Evolutionary conservation across 495 filamentous ascomycete species (phyloP), one percentile per base, ranked within the genome.

Genomic region (Talaromyces thailandensis): DNA sequence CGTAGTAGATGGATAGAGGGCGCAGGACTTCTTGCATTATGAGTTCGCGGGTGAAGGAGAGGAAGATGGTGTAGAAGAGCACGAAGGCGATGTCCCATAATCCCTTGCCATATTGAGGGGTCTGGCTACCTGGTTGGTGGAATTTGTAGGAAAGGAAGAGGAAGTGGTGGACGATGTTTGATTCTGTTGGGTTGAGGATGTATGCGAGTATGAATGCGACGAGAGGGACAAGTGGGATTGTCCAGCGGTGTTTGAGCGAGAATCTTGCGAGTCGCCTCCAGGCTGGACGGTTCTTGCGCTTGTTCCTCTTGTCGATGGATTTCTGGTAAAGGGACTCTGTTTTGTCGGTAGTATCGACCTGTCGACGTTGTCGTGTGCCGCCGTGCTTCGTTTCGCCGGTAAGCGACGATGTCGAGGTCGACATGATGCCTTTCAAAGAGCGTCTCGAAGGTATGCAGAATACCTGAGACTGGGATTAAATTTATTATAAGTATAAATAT

Each of bases 11-110:
- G 8, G 91, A 90, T 56, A 92, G 66, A 0, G 89, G 92, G 12
- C 85, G 83, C 23, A 96, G 77, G 28, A 94, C 62, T 62, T 88
- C 87, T 74, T 94, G 92, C 92, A 96, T 94, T 71, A 93, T 77
- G 78, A 95, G 93, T 70, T 96, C 92, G 64, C 92, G 90, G 12
- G 88, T 92, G 73, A 96, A 96, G 59, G 85, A 85, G 45, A 96
- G 79, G 48, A 95, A 79, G 63, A 94, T 79, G 31, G 82, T 90
- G 75, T 96, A 95, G 77, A 94, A 96, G 64, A 80, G 68, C 12
- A 96, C 88, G 65, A 96, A 91, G 35, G 85, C 84, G 59, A 93
- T 75, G 71, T 96, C 92, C 75, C 80, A 82, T n/a, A 64, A 71
- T 6, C 92, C 92, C 68, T 96, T 96, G 68, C 88, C 92, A 74